A percentile compares a stretch with the other conserved stretches of the same genome.
Evolutionary conservation across 2,329 filamentous ascomycete genomes (phyloP).

Genomic region (Byssoonygena ceratinophila): DNA sequence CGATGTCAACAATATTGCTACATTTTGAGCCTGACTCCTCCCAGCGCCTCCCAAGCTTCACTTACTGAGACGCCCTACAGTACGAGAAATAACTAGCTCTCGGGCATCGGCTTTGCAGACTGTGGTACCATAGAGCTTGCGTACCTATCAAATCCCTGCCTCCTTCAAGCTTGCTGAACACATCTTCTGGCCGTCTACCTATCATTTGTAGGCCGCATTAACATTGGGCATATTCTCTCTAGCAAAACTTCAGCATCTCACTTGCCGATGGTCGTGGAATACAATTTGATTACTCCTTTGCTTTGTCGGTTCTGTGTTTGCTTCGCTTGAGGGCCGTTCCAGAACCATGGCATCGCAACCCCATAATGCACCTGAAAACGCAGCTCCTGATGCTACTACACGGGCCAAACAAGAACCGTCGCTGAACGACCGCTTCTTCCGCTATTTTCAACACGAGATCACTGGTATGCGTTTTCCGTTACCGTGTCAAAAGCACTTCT

Average conservation of each 20-base stretch:
- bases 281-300: too few relatives aligned
- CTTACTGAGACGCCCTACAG: too few relatives aligned
- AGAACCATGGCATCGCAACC: neutral
- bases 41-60: too few relatives aligned
- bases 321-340: too few relatives aligned
- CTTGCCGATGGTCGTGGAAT: too few relatives aligned
- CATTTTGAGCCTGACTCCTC: too few relatives aligned
- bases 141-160: neutral
- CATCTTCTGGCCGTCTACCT: neutral
- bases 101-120: too few relatives aligned
- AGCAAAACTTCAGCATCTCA: neutral
- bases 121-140: neutral
- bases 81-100: too few relatives aligned
- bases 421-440: conserved; percentile 70
- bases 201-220: neutral
- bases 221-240: neutral
- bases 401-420: conserved; percentile 30
- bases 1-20: too few relatives aligned
- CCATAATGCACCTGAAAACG: neutral
- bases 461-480: conserved; percentile 45
- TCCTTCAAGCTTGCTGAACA: neutral
- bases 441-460: conserved; percentile 67
- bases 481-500: neutral
- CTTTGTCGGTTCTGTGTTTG: neutral
- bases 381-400: conserved; percentile 14